Base-by-base conservation (phyloP, 2,329 filamentous ascomycete species). In the Sclerotinia subarctica region DNA sequence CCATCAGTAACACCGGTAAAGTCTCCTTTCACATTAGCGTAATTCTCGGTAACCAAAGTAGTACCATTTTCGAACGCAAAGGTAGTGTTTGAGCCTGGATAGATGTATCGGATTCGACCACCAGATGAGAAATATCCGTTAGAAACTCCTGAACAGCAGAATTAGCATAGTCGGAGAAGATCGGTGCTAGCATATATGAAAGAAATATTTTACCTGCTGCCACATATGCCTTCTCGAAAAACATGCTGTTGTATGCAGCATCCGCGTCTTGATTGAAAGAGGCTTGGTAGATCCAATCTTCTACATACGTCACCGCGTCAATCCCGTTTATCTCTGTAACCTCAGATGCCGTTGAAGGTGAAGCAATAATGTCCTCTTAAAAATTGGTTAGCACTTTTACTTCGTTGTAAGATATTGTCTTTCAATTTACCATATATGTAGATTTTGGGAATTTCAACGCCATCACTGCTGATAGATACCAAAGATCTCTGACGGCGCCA, bases 391-490 rank as follows among this genome's bases (percentile, higher is more conserved):
- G 46, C 21, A 19, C 6, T 35, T 0, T 35, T 44, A 6, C n/a
- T 26, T 53, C 15, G 10, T 10, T 19, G 13, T 53, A n/a, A 53
- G n/a, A 44, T 13, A 2, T 17, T 5, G 21, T 24, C 26, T 26
- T 51, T 13, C 24, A 59, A 72, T 78, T 77, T 58, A 81, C 80
- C 72, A 68, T 83, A 83, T 26, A 83, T 80, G 69, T 86, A 89
- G 2, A 88, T 79, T 68, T 86, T 81, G 0, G 88, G 88, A 15
- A 87, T 74, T 65, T 83, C 81, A 24, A 80, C 76, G n/a, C 88
- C 88, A 74, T 90, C 86, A 4, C 78, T 72, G 2, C 87, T 90
- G 10, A 89, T 81, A 0, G 87, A 89, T 0, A 89, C 85, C 0
- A 90, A 73, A 63, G 81, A 78, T 73, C 83, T 75, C 35, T 79